Percentiles rank a stretch among this genome's conserved stretches.
These are phyloP conservation scores for Aspergillus calidoustus DNA, from an alignment of 2,329 filamentous ascomycete species.

Conservation along the genomic window DNA sequence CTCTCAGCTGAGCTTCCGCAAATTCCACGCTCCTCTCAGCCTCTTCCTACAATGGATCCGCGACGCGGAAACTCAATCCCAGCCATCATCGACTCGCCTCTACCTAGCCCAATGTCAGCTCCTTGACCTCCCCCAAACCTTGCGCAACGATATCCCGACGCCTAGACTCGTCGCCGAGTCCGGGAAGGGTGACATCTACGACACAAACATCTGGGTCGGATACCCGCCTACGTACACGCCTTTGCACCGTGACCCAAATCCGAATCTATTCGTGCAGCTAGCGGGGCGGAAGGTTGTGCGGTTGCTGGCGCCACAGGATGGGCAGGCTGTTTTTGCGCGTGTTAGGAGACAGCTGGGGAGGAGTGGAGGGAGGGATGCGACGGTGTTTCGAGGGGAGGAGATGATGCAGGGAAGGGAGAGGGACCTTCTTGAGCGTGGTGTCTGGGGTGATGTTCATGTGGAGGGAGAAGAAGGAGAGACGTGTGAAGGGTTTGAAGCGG, in stretches of 20 bases:
- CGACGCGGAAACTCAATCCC: slow-evolving; percentile 29
- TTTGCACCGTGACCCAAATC: slow-evolving; percentile 89
- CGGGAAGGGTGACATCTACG: slow-evolving; percentile 84
- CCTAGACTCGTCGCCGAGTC: slow-evolving; percentile 66
- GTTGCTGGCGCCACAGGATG: slow-evolving; percentile 68
- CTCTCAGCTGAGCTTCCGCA: slow-evolving; percentile 44
- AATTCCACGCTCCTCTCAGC: slow-evolving; percentile 57
- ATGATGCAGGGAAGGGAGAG: slow-evolving; percentile 89
- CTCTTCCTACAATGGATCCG: slow-evolving; percentile 65
- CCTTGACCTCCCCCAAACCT: slow-evolving; percentile 64
- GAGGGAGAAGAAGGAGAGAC: slow-evolving; percentile 30
- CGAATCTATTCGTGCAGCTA: slow-evolving; percentile 88
- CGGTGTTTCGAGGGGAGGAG: slow-evolving; percentile 72
- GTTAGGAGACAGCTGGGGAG: slow-evolving; percentile 49
- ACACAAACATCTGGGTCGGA: slow-evolving; percentile 86
- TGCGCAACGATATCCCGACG: slow-evolving; percentile 69
- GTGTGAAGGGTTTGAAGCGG: slow-evolving; percentile 53
- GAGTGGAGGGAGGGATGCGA: slow-evolving; percentile 38
- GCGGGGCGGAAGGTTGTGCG: slow-evolving; percentile 73
- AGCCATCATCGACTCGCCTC: slow-evolving; percentile 50
- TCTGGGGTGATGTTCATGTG: slow-evolving; percentile 64
- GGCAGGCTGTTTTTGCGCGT: slow-evolving; percentile 65
- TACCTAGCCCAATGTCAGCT: slow-evolving; percentile 88
- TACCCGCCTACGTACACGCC: slow-evolving; percentile 86
- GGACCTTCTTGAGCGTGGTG: slow-evolving; percentile 64